Evolutionary conservation across 2,329 filamentous ascomycete genomes (phyloP).

Genomic region (Fusarium floridanum): DNA sequence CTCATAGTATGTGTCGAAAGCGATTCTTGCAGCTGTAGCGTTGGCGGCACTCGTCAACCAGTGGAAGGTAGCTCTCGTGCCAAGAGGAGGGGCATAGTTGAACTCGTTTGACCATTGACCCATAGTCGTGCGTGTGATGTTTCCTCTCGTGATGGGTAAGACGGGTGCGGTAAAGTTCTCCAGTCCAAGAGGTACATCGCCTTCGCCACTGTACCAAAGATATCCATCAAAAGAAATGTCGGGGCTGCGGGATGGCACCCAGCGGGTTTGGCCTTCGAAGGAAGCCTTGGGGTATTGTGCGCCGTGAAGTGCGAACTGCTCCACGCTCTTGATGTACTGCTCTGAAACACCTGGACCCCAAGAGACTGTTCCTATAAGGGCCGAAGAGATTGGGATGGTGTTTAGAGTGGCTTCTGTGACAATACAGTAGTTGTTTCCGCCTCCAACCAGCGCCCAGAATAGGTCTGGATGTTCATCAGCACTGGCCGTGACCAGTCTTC

Average conservation of each 20-base stretch:
- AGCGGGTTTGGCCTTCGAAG: constrained; percentile 8
- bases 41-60: constrained; percentile 4
- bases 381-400: neutral
- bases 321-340: constrained; percentile 9
- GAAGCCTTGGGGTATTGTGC: constrained; percentile 8
- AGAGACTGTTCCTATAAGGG: neutral
- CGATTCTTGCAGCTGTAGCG: constrained; percentile 1
- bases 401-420: constrained; percentile 1
- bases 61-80: neutral
- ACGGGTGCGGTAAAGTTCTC: constrained; percentile 8
- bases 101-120: constrained; percentile 4
- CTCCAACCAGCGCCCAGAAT: constrained; percentile 6
- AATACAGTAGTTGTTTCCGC: constrained; percentile 6
- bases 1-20: constrained; percentile 8
- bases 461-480: constrained; percentile 4
- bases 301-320: constrained; percentile 4
- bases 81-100: constrained; percentile 4
- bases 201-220: constrained; percentile 4
- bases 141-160: constrained; percentile 6
- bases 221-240: constrained; percentile 9
- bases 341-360: neutral
- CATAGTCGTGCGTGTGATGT: constrained; percentile 6
- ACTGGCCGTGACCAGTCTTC: neutral
- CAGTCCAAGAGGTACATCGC: constrained; percentile 4
- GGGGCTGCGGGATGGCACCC: constrained; percentile 1